Percentiles rank a stretch among this genome's conserved stretches.
phyloP scores from a whole-genome alignment of 495 filamentous ascomycete species.

The Saxophila tyrrhenica region DNA sequence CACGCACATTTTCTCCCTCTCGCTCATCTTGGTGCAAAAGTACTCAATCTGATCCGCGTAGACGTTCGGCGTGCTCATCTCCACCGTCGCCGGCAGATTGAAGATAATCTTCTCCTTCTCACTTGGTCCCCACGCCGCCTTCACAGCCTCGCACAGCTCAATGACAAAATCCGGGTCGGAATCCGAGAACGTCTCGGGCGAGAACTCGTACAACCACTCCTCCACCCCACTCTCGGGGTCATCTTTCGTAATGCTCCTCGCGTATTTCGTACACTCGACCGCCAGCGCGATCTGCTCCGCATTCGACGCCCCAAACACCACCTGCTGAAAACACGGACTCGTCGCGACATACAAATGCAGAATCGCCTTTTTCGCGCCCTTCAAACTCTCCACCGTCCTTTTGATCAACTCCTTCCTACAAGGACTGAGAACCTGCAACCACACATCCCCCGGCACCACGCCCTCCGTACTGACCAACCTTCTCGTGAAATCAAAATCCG shows the following conservation, averaged over 20 bases:
- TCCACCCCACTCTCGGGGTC: conserved; percentile 64
- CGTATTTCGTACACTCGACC: conserved; percentile 75
- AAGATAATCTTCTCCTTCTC: conserved; percentile 84
- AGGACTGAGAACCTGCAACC: conserved; percentile 87
- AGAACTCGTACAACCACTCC: conserved; percentile 93
- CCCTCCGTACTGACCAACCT: conserved; percentile 79
- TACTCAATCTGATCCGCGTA: conserved; percentile 97
- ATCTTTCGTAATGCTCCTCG: conserved; percentile 88
- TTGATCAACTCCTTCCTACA: conserved; percentile 88
- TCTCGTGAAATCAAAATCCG: conserved; percentile 90
- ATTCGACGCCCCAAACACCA: conserved; percentile 80
- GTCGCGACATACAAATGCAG: conserved; percentile 95
- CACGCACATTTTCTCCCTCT: conserved; percentile 70
- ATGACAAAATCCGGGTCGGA: conserved; percentile 74
- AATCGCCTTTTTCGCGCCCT: conserved; percentile 88
- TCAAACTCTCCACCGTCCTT: conserved; percentile 79
- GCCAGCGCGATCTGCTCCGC: conserved; percentile 73
- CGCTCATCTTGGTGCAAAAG: conserved; percentile 70
- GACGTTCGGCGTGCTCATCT: conserved; percentile 90
- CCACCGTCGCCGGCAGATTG: conserved; percentile 93
- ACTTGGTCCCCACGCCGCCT: conserved; percentile 84
- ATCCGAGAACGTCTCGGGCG: conserved; percentile 93
- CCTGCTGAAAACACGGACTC: conserved; percentile 78
- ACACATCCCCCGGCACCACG: conserved; percentile 82
- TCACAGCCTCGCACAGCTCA: conserved; percentile 84